Evolutionary conservation across 805 yeast genomes (phyloP).

Genomic region (Schwanniomyces sp.): DNA sequence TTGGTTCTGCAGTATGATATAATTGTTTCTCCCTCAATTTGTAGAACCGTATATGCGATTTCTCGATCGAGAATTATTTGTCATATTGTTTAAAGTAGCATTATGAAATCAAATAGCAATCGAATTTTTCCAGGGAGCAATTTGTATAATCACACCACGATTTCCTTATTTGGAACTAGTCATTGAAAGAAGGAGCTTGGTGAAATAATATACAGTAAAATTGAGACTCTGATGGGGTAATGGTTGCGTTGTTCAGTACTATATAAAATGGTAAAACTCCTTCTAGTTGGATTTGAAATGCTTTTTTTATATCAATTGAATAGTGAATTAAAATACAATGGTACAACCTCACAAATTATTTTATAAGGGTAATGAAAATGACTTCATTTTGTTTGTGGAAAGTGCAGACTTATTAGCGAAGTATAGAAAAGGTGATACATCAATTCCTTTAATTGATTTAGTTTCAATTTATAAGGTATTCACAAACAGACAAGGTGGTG

Average conservation of each 20-base stretch:
- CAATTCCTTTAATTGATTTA: conserved; percentile 59
- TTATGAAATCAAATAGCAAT: background rate
- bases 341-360: conserved; percentile 46
- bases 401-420: conserved; percentile 48
- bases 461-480: conserved; percentile 68
- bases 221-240: background rate
- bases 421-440: conserved; percentile 50
- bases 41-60: background rate
- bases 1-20: background rate
- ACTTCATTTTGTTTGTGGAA: conserved; percentile 66
- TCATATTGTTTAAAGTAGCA: background rate
- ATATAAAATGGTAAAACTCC: background rate
- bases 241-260: background rate
- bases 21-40: background rate
- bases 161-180: background rate
- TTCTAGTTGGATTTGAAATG: background rate
- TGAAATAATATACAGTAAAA: background rate
- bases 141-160: background rate
- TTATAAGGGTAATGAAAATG: conserved; percentile 63
- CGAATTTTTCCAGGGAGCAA: background rate
- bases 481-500: conserved; percentile 61
- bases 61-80: too few relatives aligned
- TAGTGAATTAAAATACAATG: conserved; percentile 10
- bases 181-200: background rate
- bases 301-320: background rate